Evolutionary conservation across 176 grass and related monocot genomes (phyloP), one percentile per base, ranked within the genome.

Genomic region (Oryza coarctata): DNA sequence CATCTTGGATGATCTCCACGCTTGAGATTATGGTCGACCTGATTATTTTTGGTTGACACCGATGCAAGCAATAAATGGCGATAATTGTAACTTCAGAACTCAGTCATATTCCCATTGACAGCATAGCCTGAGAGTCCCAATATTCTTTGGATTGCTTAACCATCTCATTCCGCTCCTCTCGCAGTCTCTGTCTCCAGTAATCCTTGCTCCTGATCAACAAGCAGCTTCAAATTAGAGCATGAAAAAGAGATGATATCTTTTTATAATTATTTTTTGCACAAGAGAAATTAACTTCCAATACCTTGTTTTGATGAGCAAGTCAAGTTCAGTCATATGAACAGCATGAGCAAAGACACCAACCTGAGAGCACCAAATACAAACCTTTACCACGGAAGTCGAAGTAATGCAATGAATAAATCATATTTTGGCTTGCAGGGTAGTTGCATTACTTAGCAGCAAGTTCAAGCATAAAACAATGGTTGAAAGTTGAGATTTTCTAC

Each of bases 61-160:
- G 78, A 75, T 6, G 18, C 15, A 55, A 60, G 38, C 79, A 70
- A 68, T 23, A 20, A 73, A 68, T 68, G 23, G 28, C 14, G 61
- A 75, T 13, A 1, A 4, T 8, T 60, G 29, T 10, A 43, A 40
- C 47, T 67, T 73, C 69, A 70, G 12, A 39, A 43, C 49, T 86
- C 77, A 60, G 55, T 60, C 55, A 87, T 33, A 92, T 68, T 1
- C 90, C 91, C 77, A 93, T 76, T 8, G 91, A 87, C 23, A 90
- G 36, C 58, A 93, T 90, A 18, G 91, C 40, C 68, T 94, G 92
- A 29, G 86, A 87, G 11, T 91, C 86, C 92, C 89, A 91, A n/a
- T 94, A 94, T 32, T 94, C 92, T 74, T 91, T 94, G 41, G 92
- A 73, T 68, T 94, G 84, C 86, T 91, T 94, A 68, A 91, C 89